Evolutionary conservation across 2,329 filamentous ascomycete species (phyloP).

Genomic region (Alternaria brassicicola): DNA sequence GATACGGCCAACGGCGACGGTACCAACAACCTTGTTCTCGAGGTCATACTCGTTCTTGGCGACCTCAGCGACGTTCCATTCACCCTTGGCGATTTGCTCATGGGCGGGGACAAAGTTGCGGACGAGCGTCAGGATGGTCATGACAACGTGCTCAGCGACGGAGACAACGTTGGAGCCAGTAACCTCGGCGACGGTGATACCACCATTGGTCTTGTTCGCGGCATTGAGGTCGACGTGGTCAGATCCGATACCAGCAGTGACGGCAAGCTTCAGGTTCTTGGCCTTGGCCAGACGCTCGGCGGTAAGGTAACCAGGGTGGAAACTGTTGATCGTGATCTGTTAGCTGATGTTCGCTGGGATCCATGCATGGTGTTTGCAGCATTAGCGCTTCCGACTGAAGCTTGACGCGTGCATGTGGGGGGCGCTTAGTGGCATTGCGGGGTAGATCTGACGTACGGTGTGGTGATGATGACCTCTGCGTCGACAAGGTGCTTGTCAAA

Average conservation of each 20-base stretch:
- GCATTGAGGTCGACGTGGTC: slow-evolving; percentile 97
- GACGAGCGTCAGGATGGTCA: slow-evolving; percentile 95
- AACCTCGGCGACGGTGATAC: slow-evolving; percentile 95
- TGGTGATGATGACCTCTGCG: slow-evolving; percentile 98
- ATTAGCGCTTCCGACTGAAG: slow-evolving; percentile 16
- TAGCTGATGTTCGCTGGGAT: slow-evolving; percentile 21
- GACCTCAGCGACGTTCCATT: slow-evolving; percentile 94
- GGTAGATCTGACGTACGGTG: slow-evolving; percentile 68
- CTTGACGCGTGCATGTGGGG: slow-evolving; percentile 36
- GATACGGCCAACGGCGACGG: slow-evolving; percentile 95
- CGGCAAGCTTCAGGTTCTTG: slow-evolving; percentile 97
- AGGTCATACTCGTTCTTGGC: slow-evolving; percentile 99
- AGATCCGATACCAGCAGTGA: slow-evolving; percentile 97
- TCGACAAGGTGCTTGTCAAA: slow-evolving; percentile 97
- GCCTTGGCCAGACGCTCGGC: slow-evolving; percentile 95
- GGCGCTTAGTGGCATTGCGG: slow-evolving; percentile 37
- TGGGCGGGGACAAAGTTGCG: slow-evolving; percentile 99
- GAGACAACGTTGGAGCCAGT: slow-evolving; percentile 98
- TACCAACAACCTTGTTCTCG: slow-evolving; percentile 96
- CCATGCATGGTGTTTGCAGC: slow-evolving; percentile 3
- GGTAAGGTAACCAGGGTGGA: slow-evolving; percentile 98
- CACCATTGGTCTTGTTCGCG: slow-evolving; percentile 98
- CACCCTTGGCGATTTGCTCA: slow-evolving; percentile 85
- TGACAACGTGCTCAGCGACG: slow-evolving; percentile 97
- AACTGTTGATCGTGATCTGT: slow-evolving; percentile 59